These are phyloP conservation scores for Zopfia rhizophila DNA, from an alignment of 2,329 filamentous ascomycete species.

Conservation along the genomic window DNA sequence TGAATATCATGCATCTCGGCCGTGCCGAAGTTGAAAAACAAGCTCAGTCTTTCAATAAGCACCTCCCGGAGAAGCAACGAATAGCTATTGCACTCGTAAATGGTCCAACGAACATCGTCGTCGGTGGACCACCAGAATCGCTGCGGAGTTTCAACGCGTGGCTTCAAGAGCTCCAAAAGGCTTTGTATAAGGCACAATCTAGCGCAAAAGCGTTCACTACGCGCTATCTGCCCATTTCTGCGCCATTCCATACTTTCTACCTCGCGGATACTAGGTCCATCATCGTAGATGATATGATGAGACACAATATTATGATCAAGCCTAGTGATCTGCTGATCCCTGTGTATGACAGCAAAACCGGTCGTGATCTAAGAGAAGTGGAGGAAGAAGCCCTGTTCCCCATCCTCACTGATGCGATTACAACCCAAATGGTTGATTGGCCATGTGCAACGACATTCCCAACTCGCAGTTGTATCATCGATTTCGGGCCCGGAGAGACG, in stretches of 20 bases:
- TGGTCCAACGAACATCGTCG: constrained; percentile 37
- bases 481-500: constrained; percentile 34
- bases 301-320: constrained; percentile 26
- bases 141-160: constrained; percentile 39
- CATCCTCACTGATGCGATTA: constrained; percentile 27
- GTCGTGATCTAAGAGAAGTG: constrained; percentile 24
- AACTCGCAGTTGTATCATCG: constrained; percentile 27
- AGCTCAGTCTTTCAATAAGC: constrained; percentile 33
- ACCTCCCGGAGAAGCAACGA: constrained; percentile 31
- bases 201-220: constrained; percentile 34
- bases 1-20: constrained; percentile 39
- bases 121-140: constrained; percentile 41
- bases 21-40: constrained; percentile 25
- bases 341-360: constrained; percentile 29
- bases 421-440: constrained; percentile 31
- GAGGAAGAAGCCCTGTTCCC: constrained; percentile 26
- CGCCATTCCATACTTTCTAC: constrained; percentile 54
- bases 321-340: constrained; percentile 25
- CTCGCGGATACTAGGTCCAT: constrained; percentile 27
- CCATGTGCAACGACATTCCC: constrained; percentile 25
- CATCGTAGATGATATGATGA: constrained; percentile 22
- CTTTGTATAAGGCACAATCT: constrained; percentile 15
- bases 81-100: constrained; percentile 43
- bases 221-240: constrained; percentile 55
- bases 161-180: constrained; percentile 35